Conservation (phyloP, 805 yeast species). For the Lipomyces starkeyi region DNA sequence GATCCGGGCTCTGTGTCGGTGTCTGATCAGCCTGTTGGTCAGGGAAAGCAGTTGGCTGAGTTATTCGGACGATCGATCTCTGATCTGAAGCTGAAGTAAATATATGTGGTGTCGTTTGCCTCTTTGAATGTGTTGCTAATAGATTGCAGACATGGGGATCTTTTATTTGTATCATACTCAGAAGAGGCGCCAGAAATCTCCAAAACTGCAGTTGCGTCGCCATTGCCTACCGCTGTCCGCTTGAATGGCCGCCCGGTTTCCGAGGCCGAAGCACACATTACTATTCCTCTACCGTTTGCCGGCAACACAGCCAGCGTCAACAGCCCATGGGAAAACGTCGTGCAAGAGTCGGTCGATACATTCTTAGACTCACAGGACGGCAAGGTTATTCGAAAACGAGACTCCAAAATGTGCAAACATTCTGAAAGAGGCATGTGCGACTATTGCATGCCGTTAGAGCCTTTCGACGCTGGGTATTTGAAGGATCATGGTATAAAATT, state of each 20-base stretch:
- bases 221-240: constrained; percentile 26
- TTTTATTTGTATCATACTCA: constrained; percentile 56
- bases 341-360: constrained; percentile 71
- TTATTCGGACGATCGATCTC: constrained; percentile 47
- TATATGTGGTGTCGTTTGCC: neutral
- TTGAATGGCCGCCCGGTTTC: constrained; percentile 36
- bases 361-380: constrained; percentile 71
- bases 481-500: constrained; percentile 82
- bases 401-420: constrained; percentile 73
- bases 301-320: constrained; percentile 12
- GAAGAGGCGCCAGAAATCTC: constrained; percentile 14
- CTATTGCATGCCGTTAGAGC: constrained; percentile 93
- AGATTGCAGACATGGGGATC: constrained; percentile 59
- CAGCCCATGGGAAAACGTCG: constrained; percentile 42
- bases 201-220: constrained; percentile 8
- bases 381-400: constrained; percentile 65
- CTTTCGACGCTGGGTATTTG: constrained; percentile 85
- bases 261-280: constrained; percentile 34
- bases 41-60: constrained; percentile 51
- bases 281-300: constrained; percentile 13
- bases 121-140: constrained; percentile 45
- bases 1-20: constrained; percentile 48
- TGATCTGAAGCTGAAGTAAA: constrained; percentile 48
- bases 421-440: constrained; percentile 97
- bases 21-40: constrained; percentile 54